These are phyloP conservation scores for Fonsecaea pedrosoi DNA, from an alignment of 2,329 filamentous ascomycete genomes.

Conservation along the genomic window DNA sequence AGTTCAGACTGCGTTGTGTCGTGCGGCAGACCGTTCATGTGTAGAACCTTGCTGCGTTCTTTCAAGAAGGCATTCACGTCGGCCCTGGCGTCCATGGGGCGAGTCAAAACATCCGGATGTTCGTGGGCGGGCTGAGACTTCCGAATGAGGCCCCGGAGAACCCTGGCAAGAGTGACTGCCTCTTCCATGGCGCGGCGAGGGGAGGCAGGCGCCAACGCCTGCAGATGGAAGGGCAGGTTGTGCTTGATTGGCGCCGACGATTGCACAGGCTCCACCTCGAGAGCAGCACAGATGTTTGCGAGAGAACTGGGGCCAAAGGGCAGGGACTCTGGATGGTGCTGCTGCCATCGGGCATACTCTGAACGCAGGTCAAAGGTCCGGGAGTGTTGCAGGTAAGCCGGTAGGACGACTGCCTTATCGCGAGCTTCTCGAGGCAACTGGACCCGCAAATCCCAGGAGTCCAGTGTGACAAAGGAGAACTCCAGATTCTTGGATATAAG, in stretches of 20 bases:
- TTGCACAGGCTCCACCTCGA: slow-evolving; percentile 97
- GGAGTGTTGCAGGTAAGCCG: slow-evolving; percentile 96
- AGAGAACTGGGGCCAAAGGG: slow-evolving; percentile 95
- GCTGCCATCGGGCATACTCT: slow-evolving; percentile 98
- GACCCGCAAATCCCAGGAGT: slow-evolving; percentile 97
- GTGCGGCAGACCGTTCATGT: slow-evolving; percentile 96
- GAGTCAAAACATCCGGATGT: slow-evolving; percentile 90
- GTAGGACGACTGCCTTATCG: slow-evolving; percentile 96
- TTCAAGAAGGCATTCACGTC: slow-evolving; percentile 95
- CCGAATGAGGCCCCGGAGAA: slow-evolving; percentile 88
- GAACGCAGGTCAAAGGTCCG: slow-evolving; percentile 95
- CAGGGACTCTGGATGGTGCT: slow-evolving; percentile 95
- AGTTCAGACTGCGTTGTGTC: slow-evolving; percentile 98
- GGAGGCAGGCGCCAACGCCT: slow-evolving; percentile 92
- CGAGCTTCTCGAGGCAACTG: slow-evolving; percentile 96
- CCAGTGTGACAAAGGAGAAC: slow-evolving; percentile 97
- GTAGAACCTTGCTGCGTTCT: slow-evolving; percentile 95
- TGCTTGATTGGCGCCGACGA: slow-evolving; percentile 98
- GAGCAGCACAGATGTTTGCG: slow-evolving; percentile 95
- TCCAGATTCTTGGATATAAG: slow-evolving; percentile 89
- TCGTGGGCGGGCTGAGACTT: slow-evolving; percentile 95
- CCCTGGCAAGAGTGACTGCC: slow-evolving; percentile 89
- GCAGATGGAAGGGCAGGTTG: slow-evolving; percentile 95
- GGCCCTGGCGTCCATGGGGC: slow-evolving; percentile 94
- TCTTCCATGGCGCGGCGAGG: slow-evolving; percentile 97